Conservation (phyloP, 2,329 filamentous ascomycete species). For the Sphaerulina populicola region DNA sequence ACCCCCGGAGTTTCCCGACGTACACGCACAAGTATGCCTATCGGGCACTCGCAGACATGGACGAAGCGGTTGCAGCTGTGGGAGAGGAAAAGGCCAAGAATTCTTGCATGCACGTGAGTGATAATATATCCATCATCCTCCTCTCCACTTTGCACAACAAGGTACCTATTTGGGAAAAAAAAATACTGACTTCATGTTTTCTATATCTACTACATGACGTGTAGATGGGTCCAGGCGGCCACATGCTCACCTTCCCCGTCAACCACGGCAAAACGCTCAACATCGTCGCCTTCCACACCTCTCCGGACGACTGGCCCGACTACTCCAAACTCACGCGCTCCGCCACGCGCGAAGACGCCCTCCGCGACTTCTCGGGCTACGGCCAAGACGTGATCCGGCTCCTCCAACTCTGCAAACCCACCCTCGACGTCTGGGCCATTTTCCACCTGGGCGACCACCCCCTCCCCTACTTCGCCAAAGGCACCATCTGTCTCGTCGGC, state of each 20-base stretch:
- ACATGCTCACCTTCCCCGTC: conserved; percentile 51
- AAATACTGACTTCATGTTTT: too few relatives aligned
- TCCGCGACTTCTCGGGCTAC: conserved; percentile 23
- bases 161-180: too few relatives aligned
- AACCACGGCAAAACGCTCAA: conserved; percentile 25
- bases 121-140: too few relatives aligned
- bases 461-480: conserved; percentile 31
- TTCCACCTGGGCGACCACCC: conserved; percentile 36
- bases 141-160: too few relatives aligned
- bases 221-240: conserved; percentile 39
- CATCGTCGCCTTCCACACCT: conserved; percentile 26
- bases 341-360: conserved; percentile 21
- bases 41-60: conserved; percentile 53
- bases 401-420: conserved; percentile 22
- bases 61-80: conserved; percentile 23
- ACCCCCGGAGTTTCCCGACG: conserved; percentile 40
- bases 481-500: conserved; percentile 32
- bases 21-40: conserved; percentile 56
- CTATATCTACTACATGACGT: too few relatives aligned
- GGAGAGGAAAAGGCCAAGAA: conserved; percentile 27
- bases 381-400: conserved; percentile 22
- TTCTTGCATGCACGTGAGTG: conserved; percentile 26
- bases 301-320: conserved; percentile 22
- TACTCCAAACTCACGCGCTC: conserved; percentile 19
- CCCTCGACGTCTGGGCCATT: conserved; percentile 34